Conservation (phyloP, 768 basidiomycete genomes). For the Russula sp. region DNA sequence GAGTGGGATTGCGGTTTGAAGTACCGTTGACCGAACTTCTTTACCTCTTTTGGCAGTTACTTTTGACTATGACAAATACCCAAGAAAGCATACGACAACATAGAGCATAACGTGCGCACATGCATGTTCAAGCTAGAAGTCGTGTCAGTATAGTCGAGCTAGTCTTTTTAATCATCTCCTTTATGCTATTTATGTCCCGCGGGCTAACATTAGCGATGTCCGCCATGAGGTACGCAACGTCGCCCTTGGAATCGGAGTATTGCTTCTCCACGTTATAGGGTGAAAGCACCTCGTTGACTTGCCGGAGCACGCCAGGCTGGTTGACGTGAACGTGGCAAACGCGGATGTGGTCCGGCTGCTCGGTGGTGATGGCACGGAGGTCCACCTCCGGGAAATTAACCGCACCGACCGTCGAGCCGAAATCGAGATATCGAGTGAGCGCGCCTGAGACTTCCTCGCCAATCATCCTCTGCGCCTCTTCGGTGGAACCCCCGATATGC, state of each 20-base stretch:
- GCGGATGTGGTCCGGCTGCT: slow-evolving; percentile 77
- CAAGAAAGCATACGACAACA: slow-evolving; percentile 1
- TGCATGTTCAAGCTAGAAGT: slow-evolving; percentile 59
- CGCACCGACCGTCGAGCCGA: slow-evolving; percentile 84
- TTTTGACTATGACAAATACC: slow-evolving; percentile 1
- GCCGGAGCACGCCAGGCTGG: slow-evolving; percentile 89
- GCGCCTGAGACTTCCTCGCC: slow-evolving; percentile 91
- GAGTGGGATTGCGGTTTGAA: slow-evolving; percentile 21
- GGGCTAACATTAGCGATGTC: slow-evolving; percentile 91
- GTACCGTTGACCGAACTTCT: slow-evolving; percentile 19
- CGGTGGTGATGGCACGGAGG: slow-evolving; percentile 83
- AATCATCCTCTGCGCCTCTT: slow-evolving; percentile 97
- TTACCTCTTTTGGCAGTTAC: background rate
- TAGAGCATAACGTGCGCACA: background rate
- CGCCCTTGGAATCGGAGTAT: slow-evolving; percentile 95
- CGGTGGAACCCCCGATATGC: slow-evolving; percentile 98
- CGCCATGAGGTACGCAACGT: slow-evolving; percentile 92
- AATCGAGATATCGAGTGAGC: slow-evolving; percentile 85
- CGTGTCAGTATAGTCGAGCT: slow-evolving; percentile 88
- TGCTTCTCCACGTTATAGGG: slow-evolving; percentile 99
- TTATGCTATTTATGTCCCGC: slow-evolving; percentile 72
- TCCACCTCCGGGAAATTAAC: slow-evolving; percentile 99
- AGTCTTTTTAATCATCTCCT: slow-evolving; percentile 73
- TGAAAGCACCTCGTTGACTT: slow-evolving; percentile 91
- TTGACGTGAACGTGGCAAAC: slow-evolving; percentile 96